Percentiles rank a stretch among this genome's conserved stretches.
phyloP scores from a whole-genome alignment of 768 basidiomycete species.

The Lactifluus subvellereus region DNA sequence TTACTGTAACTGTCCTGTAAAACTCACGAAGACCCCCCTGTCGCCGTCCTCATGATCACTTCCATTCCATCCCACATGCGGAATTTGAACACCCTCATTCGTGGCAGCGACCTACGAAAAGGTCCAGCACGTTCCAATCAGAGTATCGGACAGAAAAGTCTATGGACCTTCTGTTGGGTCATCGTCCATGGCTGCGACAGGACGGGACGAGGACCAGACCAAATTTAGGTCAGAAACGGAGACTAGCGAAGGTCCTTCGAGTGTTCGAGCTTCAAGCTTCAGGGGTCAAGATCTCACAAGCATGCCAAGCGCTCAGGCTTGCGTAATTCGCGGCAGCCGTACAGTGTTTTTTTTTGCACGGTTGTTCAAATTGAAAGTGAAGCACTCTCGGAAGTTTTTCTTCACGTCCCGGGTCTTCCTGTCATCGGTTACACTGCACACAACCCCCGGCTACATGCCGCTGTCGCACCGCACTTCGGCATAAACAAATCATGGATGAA shows the following conservation, averaged over 20 bases:
- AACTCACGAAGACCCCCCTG: no score
- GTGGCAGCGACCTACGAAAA: no score
- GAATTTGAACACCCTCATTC: neutral
- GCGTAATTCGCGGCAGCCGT: neutral
- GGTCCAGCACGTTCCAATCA: neutral
- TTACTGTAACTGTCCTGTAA: neutral
- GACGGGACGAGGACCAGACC: neutral
- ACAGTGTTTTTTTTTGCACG: no score
- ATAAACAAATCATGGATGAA: no score
- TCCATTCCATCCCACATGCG: neutral
- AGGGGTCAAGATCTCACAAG: no score
- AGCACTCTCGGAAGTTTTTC: neutral
- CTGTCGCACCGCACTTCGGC: no score
- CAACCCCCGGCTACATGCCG: neutral
- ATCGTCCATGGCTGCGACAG: neutral
- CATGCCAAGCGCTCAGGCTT: no score
- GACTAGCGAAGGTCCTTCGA: no score
- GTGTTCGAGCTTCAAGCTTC: no score
- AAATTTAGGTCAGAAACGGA: no score
- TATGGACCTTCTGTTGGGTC: neutral
- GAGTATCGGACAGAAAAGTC: neutral
- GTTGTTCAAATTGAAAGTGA: no score
- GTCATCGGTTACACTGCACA: no score
- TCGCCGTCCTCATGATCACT: neutral
- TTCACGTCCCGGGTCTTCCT: neutral